These are phyloP conservation scores for Backusella macrospora DNA, from an alignment of 192 early-diverging fungal genomes.

Conservation along the genomic window DNA sequence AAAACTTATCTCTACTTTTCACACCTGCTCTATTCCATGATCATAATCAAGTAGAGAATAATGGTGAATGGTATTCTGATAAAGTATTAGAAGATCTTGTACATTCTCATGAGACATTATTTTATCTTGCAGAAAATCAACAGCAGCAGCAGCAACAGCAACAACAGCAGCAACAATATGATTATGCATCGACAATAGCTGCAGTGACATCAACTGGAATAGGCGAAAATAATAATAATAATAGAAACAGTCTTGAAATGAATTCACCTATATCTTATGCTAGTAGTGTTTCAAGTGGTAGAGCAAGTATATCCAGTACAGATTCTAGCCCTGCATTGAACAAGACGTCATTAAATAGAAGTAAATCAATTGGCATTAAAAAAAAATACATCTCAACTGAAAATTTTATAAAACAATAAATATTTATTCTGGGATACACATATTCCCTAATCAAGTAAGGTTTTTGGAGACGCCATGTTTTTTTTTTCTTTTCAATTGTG, in stretches of 20 bases:
- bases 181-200: background rate
- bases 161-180: background rate
- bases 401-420: background rate
- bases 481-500: background rate
- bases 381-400: background rate
- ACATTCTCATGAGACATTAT: conserved; percentile 17
- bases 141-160: background rate
- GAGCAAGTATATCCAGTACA: background rate
- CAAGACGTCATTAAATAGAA: background rate
- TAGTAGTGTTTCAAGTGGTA: background rate
- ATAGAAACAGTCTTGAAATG: background rate
- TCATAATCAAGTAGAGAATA: conserved; percentile 43
- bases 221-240: too few species aligned
- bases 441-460: background rate
- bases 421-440: background rate
- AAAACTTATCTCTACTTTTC: conserved; percentile 69
- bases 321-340: background rate
- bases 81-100: conserved; percentile 35
- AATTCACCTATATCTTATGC: background rate
- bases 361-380: background rate
- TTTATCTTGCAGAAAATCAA: conserved; percentile 4
- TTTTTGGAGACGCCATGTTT: background rate
- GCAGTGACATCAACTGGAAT: background rate
- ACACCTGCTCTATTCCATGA: conserved; percentile 66
- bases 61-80: conserved; percentile 34